Evolutionary conservation across 345 rosid genomes (phyloP), one percentile per base, ranked within the genome.

Genomic region (Trapa incisa): DNA sequence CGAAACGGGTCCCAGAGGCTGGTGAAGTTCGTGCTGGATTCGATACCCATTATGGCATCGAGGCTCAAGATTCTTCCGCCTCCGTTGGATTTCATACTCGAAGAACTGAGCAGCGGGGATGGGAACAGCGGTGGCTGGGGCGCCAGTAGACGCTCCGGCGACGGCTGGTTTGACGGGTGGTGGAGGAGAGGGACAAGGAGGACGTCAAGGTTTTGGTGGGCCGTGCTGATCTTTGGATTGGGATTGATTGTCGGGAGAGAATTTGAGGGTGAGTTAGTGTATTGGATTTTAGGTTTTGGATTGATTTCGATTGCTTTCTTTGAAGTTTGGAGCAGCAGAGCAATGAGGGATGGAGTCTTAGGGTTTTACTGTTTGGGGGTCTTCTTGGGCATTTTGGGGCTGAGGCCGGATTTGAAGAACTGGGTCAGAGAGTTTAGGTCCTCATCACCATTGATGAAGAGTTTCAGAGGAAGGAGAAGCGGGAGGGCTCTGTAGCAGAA

Each of bases 1-100:
- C 63, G 68, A 77, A 61, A 72, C 64, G 82, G 81, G 67, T 75
- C 68, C 68, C 71, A 38, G 65, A 75, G 66, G 60, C 66, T 73
- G 5, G 37, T 14, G 5, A 72, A 47, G 64, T 32, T 74, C 45
- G 61, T 78, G 61, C 77, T 85, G 62, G 71, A 84, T 60, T 53
- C 78, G 58, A 32, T 75, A 12, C 71, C 78, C 61, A 35, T 74
- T 65, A 8, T 77, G 66, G 84, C 80, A 45, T 79, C 82, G 5
- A 73, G 77, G 66, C 74, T 76, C 76, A 79, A 71, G 68, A 68
- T 76, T 41, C 73, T 81, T 56, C 83, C 86, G n/a, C 83, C 69
- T 36, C 91, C 86, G 3, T 41, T 79, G 64, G 75, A 71, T 75
- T 14, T 75, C 50, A 41, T 80, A 33, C 38, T 78, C 0, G 75